phyloP scores from a whole-genome alignment of 306 rosid species.

The Alnus rubra region DNA sequence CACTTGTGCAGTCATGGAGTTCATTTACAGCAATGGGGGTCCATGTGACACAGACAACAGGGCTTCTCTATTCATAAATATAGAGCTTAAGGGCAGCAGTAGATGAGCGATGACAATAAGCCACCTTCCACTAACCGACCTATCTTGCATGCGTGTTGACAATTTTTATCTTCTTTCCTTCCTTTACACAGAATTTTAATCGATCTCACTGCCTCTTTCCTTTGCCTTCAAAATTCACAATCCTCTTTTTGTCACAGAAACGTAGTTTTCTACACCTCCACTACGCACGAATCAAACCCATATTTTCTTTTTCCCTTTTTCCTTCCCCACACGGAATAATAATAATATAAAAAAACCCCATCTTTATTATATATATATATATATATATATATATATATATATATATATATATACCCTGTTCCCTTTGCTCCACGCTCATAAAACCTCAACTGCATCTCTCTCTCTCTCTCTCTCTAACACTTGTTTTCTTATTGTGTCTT shows the following conservation, averaged over 20 bases:
- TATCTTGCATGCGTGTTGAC: slow-evolving; percentile 71
- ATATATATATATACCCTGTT: slow-evolving; percentile 29
- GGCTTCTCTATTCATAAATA: slow-evolving; percentile 10
- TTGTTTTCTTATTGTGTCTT: neutral
- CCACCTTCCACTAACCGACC: slow-evolving; percentile 59
- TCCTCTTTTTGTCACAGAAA: slow-evolving; percentile 24
- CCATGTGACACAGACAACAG: slow-evolving; percentile 12
- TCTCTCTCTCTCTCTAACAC: neutral
- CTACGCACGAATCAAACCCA: slow-evolving; percentile 46
- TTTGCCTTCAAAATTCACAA: slow-evolving; percentile 17
- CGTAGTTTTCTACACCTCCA: slow-evolving; percentile 32
- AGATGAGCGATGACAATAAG: slow-evolving; percentile 35
- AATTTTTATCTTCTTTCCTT: slow-evolving; percentile 31
- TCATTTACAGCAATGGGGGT: slow-evolving; percentile 2
- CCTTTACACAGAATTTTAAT: slow-evolving; percentile 11
- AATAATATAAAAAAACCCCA: too few species aligned
- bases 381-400: slow-evolving; percentile 14
- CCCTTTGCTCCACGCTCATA: slow-evolving; percentile 31
- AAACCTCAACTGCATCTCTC: slow-evolving; percentile 1
- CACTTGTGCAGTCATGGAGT: slow-evolving; percentile 31
- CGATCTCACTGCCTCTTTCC: slow-evolving; percentile 16
- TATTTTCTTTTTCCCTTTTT: slow-evolving; percentile 19
- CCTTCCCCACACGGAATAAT: too few species aligned
- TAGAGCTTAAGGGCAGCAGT: neutral
- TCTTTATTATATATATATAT: too few species aligned